Evolutionary conservation across 2,329 filamentous ascomycete genomes (phyloP).

Genomic region (Monascus ruber): DNA sequence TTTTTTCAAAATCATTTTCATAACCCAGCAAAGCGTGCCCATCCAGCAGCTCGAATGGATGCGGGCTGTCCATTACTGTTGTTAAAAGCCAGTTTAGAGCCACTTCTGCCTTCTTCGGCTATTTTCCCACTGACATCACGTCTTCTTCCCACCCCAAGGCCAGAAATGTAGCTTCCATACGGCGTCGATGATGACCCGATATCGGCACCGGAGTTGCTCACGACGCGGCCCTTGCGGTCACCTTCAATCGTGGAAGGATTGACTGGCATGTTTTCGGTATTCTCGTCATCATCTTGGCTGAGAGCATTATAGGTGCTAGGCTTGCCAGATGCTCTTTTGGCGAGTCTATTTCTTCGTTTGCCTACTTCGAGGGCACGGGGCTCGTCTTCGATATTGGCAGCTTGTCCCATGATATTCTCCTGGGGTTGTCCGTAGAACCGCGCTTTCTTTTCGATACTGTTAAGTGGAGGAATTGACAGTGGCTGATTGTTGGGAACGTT

Average conservation of each 20-base stretch:
- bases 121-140: conserved; percentile 38
- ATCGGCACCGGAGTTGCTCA: conserved; percentile 33
- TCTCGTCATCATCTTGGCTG: conserved; percentile 18
- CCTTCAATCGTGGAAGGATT: conserved; percentile 12
- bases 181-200: conserved; percentile 20
- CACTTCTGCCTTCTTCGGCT: conserved; percentile 34
- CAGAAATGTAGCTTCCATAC: conserved; percentile 33
- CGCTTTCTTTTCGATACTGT: conserved; percentile 20
- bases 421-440: conserved; percentile 31
- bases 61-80: conserved; percentile 2
- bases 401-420: conserved; percentile 9
- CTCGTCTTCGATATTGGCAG: conserved; percentile 10
- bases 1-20: conserved; percentile 30
- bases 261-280: conserved; percentile 10
- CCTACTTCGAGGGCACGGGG: conserved; percentile 2
- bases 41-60: conserved; percentile 30
- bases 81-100: conserved; percentile 1
- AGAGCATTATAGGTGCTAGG: conserved; percentile 23
- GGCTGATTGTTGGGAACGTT: conserved; percentile 21
- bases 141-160: conserved; percentile 33
- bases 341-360: conserved; percentile 19
- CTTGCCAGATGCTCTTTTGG: conserved; percentile 23
- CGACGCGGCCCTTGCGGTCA: conserved; percentile 33
- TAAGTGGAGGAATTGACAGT: conserved; percentile 12
- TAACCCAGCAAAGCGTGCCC: conserved; percentile 36